Evolutionary conservation across 1,284 basidiomycete species (phyloP), one percentile per base, ranked within the genome.

Genomic region (Megacollybia platyphylla): DNA sequence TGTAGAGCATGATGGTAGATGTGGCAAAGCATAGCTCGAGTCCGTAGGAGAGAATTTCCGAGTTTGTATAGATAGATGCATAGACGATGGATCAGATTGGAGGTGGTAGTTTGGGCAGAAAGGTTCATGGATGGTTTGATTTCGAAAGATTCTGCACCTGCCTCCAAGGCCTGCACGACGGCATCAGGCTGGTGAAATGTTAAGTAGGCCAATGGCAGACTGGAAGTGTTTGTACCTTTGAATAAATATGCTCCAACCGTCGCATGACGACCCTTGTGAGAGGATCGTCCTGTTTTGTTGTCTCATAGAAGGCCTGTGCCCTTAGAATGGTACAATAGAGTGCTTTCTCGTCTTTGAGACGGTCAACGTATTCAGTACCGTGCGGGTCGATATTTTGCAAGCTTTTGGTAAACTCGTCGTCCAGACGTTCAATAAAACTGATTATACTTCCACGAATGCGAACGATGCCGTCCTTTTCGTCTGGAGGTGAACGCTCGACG

Each of bases 361-460:
- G 76, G 57, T 97, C 94, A 43, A 99, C 87, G 60, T 99, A 99
- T 63, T 99, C 96, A 40, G 89, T 89, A 4, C 96, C 91, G 60
- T 98, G 96, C 10, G 96, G 94, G 58, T 99, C 96, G 52, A 97
- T 93, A 60, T 97, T 91, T 73, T 98, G 96, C 42, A 99, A 66
- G 56, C 90, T 94, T 63, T 89, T 90, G 41, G 91, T 97, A 63
- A 99, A 98, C 65, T 99, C 96, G 56, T 98, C 96, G 61, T 98
- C 96, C 42, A 99, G 67, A 46, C 94, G 83, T 62, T 99, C 96
- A 40, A 99, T 76, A 54, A 97, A 89, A 57, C 87, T 89, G 62
- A 94, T 91, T 57, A 97, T 78, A 57, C 87, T 92, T 36, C 92
- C 92, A 43, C 91, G 80, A 47, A 97, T 82, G 44, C 78, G 71